Base-by-base conservation (phyloP, 1,284 basidiomycete species). In the Malassezia slooffiae region DNA sequence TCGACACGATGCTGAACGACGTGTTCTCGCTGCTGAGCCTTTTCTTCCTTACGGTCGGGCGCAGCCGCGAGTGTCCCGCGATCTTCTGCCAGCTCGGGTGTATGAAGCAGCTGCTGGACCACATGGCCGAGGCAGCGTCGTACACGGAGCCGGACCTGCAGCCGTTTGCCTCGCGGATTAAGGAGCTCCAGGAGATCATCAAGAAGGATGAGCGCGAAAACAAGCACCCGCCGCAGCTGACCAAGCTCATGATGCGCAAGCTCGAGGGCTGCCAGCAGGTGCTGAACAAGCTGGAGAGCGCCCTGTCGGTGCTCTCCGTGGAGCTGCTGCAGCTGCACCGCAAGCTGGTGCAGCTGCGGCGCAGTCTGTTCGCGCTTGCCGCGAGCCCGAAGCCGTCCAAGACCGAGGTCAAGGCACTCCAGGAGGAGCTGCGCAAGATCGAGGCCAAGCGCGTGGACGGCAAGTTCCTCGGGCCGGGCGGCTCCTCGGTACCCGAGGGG, bases 391-490 rank as follows among this genome's bases (percentile, higher is more conserved):
- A 83, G 30, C 77, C 81, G 4, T 80, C 82, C 51, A 88, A 87
- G 70, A 74, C 81, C 7, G 91, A 95, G 70, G 77, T 93, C 54
- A 90, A 91, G 72, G 81, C 82, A 23, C 72, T 96, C 35, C 78
- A 85, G 50, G 89, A 96, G 67, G 91, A 97, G 70, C 75, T 99
- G 47, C 79, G 91, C 48, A 87, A 84, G 72, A 93, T 97, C 80
- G 84, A 69, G 22, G 47, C 55, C 28, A 86, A 87, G 73, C 85
- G 91, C 12, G 86, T 91, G 6, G 88, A 96, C 63, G 89, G 90
- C 44, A 93, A 93, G 71, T 96, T 95, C 72, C 75, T 95, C 19
- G 88, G 87, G 3, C 87, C 88, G 10, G 86, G 86, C 15, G 90
- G 89, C 30, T 74, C 74, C 5, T 82, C 79, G 31, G 83, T 95